Percentiles rank a stretch among this genome's conserved stretches.
Conservation (phyloP, 768 basidiomycete species). For the Paxillus ammoniavirescens region DNA sequence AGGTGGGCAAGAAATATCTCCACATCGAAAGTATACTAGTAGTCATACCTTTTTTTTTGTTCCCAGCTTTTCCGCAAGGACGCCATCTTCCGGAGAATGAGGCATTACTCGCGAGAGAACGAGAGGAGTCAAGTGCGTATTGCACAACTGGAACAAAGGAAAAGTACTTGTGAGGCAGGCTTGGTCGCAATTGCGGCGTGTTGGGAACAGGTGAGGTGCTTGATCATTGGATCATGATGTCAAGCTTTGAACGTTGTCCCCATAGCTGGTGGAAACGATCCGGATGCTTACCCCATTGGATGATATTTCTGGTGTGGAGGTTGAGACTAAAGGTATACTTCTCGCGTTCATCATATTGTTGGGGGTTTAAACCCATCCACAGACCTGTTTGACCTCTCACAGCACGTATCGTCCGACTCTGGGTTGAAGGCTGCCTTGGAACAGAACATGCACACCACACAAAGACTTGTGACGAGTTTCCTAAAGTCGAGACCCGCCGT, state of each 20-base stretch:
- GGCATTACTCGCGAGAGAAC: slow-evolving; percentile 74
- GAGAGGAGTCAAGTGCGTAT: slow-evolving; percentile 62
- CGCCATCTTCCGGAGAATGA: slow-evolving; percentile 83
- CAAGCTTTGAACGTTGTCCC: slow-evolving; percentile 1
- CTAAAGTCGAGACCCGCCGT: slow-evolving; percentile 36
- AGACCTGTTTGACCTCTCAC: slow-evolving; percentile 34
- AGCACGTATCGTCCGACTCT: slow-evolving; percentile 30
- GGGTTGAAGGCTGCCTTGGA: slow-evolving; percentile 43
- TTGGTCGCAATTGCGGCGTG: slow-evolving; percentile 73
- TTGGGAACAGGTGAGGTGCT: slow-evolving; percentile 68
- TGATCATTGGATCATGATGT: slow-evolving; percentile 3
- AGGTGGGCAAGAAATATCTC: slow-evolving; percentile 45
- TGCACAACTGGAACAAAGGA: slow-evolving; percentile 62
- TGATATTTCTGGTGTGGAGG: slow-evolving; percentile 41
- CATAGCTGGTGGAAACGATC: slow-evolving; percentile 66
- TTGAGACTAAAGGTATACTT: slow-evolving; percentile 41
- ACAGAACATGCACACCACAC: slow-evolving; percentile 56
- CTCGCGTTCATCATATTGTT: background rate
- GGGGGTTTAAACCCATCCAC: background rate
- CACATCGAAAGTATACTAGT: slow-evolving; percentile 18
- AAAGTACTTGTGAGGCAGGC: slow-evolving; percentile 65
- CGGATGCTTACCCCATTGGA: slow-evolving; percentile 55
- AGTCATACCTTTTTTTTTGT: slow-evolving; percentile 21
- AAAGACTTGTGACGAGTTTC: slow-evolving; percentile 57
- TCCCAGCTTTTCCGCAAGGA: slow-evolving; percentile 79